Conservation (phyloP, 164 flowering plant genomes). For the Umbellularia californica region DNA sequence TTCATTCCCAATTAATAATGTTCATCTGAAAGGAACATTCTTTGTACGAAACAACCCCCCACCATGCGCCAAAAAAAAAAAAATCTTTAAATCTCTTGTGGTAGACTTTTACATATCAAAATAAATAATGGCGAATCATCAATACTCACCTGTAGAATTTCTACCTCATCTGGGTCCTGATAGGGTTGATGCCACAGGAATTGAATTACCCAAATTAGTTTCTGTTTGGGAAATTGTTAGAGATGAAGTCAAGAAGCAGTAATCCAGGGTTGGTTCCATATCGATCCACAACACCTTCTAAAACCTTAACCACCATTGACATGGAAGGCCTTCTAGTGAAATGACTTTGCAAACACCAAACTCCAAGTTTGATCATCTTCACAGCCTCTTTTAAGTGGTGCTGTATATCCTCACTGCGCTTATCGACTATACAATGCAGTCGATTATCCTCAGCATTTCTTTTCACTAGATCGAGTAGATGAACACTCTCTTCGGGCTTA, state of each 20-base stretch:
- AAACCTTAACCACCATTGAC: slow-evolving; percentile 21
- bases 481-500: slow-evolving; percentile 3
- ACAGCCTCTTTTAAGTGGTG: slow-evolving; percentile 2
- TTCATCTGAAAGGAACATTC: no score
- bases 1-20: no score
- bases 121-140: background rate
- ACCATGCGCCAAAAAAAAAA: no score
- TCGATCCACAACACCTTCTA: slow-evolving; percentile 21
- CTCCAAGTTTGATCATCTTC: slow-evolving; percentile 16
- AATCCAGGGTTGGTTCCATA: background rate
- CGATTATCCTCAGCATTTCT: slow-evolving; percentile 8
- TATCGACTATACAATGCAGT: slow-evolving; percentile 13
- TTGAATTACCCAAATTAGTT: slow-evolving; percentile 2
- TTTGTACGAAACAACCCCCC: no score
- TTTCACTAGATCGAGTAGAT: slow-evolving; percentile 13
- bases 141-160: background rate
- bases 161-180: slow-evolving; percentile 12
- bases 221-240: slow-evolving; percentile 1
- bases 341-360: slow-evolving; percentile 20
- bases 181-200: slow-evolving; percentile 2
- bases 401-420: slow-evolving; percentile 1
- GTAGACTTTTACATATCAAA: no score
- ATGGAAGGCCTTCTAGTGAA: slow-evolving; percentile 16
- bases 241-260: slow-evolving; percentile 6
- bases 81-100: no score